Conservation (phyloP, 495 filamentous ascomycete species). For the Chaetomium cochliodes region DNA sequence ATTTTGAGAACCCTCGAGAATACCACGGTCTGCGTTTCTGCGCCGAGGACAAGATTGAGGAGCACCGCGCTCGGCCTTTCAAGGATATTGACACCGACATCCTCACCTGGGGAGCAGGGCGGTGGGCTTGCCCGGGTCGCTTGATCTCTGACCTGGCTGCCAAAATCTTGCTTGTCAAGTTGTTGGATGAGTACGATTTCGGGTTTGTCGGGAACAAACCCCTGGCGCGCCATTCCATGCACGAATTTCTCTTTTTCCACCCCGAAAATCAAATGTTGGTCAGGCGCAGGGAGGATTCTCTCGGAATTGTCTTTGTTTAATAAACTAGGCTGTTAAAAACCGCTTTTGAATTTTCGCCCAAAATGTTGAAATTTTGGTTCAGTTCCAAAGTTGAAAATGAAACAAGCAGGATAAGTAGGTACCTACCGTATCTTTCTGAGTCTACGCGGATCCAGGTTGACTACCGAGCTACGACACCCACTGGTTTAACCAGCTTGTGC, state of each 20-base stretch:
- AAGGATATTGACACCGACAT: neutral
- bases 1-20: neutral
- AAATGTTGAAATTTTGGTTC: too few species aligned
- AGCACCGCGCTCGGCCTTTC: neutral
- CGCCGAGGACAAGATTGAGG: neutral
- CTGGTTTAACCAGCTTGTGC: too few species aligned
- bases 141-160: neutral
- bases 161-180: neutral
- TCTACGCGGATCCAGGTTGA: too few species aligned
- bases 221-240: neutral
- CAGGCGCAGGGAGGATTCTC: neutral
- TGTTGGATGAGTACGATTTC: neutral
- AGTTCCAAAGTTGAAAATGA: too few species aligned
- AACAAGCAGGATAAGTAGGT: too few species aligned
- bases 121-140: neutral
- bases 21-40: neutral
- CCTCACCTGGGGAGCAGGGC: neutral
- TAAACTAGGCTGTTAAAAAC: neutral
- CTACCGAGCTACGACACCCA: too few species aligned
- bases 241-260: neutral
- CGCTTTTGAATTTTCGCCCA: too few species aligned
- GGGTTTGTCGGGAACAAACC: neutral
- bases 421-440: too few species aligned
- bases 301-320: neutral
- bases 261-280: neutral